A percentile compares a stretch with the other conserved stretches of the same genome.
These are phyloP conservation scores for Porodaedalea pini DNA, from an alignment of 1,284 basidiomycete species.

Conservation along the genomic window DNA sequence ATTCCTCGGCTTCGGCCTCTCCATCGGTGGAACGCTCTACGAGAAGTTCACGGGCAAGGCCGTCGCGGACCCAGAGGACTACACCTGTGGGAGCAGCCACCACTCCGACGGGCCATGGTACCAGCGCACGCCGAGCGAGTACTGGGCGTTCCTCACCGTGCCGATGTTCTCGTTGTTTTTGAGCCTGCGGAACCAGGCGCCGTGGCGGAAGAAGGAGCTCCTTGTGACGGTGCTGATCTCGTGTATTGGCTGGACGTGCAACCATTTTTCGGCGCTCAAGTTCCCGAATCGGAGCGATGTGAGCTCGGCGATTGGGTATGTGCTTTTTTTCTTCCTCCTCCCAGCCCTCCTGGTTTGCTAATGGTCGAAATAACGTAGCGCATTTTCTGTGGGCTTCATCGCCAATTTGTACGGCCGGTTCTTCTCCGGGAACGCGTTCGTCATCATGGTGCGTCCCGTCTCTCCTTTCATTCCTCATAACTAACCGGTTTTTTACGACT, in stretches of 20 bases:
- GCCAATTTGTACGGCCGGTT: slow-evolving; percentile 83
- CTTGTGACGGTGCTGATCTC: slow-evolving; percentile 65
- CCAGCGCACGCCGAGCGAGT: slow-evolving; percentile 49
- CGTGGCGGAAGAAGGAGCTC: slow-evolving; percentile 69
- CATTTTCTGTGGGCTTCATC: slow-evolving; percentile 80
- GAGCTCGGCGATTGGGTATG: slow-evolving; percentile 63
- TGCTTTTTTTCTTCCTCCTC: slow-evolving; percentile 15
- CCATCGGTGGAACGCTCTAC: slow-evolving; percentile 73
- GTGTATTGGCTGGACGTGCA: slow-evolving; percentile 75
- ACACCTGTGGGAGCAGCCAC: slow-evolving; percentile 56
- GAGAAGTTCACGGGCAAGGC: slow-evolving; percentile 46
- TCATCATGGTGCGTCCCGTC: slow-evolving; percentile 60
- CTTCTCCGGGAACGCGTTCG: slow-evolving; percentile 75
- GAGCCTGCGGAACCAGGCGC: slow-evolving; percentile 75
- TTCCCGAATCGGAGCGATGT: slow-evolving; percentile 74
- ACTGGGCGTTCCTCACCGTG: slow-evolving; percentile 77
- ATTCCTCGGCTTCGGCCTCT: slow-evolving; percentile 81
- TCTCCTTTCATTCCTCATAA: background rate
- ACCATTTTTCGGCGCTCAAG: slow-evolving; percentile 65
- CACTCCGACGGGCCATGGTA: slow-evolving; percentile 53
- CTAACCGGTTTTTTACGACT: background rate
- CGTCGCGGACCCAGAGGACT: slow-evolving; percentile 56
- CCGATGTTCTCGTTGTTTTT: slow-evolving; percentile 75
- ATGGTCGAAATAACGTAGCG: slow-evolving; percentile 36
- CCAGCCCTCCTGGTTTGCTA: background rate